Evolutionary conservation across 257 asterid species (phyloP), one percentile per base, ranked within the genome.

Genomic region (Catharanthus roseus): DNA sequence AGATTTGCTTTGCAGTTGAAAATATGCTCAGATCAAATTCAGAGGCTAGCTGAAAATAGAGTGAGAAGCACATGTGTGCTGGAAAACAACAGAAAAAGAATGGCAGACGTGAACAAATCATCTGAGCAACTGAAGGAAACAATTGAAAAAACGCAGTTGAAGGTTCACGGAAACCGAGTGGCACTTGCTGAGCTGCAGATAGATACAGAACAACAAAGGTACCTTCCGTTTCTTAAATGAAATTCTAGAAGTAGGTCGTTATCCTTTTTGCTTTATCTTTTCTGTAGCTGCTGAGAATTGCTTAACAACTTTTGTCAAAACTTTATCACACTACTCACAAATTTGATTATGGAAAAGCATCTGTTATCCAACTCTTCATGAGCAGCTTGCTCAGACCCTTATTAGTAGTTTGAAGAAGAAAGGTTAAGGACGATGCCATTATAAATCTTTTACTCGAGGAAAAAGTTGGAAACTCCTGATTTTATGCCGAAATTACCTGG

Each of bases 121-220:
- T 83, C 90, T 73, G 83, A 85, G 74, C 90, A 82, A 58, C 68
- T 76, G 55, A 85, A 72, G 77, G 80, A 77, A 76, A 79, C 82
- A 39, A 86, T 91, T 34, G 98, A 91, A 79, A 95, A 85, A 76
- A 77, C 85, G 62, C 97, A 91, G 57, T 76, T 87, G 49, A 86
- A 86, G 84, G 95, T 75, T 44, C 93, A 91, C 57, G 76, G 77
- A 71, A 80, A 85, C 70, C 89, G 99, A 50, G 75, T 70, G 16
- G 75, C 73, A 69, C 92, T 91, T 41, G 71, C 95, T 34, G 89
- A 84, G 82, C 75, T 87, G 90, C 96, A 95, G 84, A 91, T 91
- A 78, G 91, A 89, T 69, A 87, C 88, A 68, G 99, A 95, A 82
- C 89, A 86, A 75, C 93, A 91, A 75, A 92, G 99, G 99, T 90